These are phyloP conservation scores for Caloboletus firmus DNA, from an alignment of 1,284 basidiomycete species.

Conservation along the genomic window DNA sequence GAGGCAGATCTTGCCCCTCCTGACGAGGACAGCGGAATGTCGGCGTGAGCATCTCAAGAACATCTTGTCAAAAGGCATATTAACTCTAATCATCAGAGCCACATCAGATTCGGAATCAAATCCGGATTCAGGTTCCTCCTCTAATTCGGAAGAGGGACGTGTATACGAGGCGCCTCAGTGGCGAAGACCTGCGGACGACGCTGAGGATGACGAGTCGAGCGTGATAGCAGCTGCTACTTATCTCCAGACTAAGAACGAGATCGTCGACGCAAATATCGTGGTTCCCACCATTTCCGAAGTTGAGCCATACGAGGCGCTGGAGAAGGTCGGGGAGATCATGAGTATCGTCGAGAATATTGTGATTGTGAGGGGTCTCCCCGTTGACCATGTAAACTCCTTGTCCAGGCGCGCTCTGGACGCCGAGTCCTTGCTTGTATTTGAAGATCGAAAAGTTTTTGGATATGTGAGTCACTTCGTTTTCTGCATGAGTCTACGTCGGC, in stretches of 20 bases:
- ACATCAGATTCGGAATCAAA: conserved; percentile 42
- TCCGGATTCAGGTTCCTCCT: conserved; percentile 41
- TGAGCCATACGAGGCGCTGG: conserved; percentile 57
- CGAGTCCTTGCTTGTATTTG: conserved; percentile 84
- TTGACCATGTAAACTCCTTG: conserved; percentile 42
- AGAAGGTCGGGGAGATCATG: conserved; percentile 74
- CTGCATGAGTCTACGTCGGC: neutral
- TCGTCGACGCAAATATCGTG: conserved; percentile 48
- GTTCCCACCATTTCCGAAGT: conserved; percentile 61
- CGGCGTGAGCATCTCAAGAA: conserved; percentile 15
- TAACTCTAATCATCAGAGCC: conserved; percentile 24
- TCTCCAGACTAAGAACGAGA: conserved; percentile 65
- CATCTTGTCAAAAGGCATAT: conserved; percentile 14
- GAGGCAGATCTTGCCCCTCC: conserved; percentile 53
- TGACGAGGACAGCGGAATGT: conserved; percentile 39
- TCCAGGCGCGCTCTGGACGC: conserved; percentile 71
- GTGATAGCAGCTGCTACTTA: conserved; percentile 42
- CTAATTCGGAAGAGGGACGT: conserved; percentile 32
- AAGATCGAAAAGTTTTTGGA: conserved; percentile 80
- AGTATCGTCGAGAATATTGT: conserved; percentile 68
- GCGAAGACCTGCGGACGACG: conserved; percentile 18
- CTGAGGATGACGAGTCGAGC: conserved; percentile 52
- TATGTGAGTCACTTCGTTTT: conserved; percentile 54
- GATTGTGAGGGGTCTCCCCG: conserved; percentile 63
- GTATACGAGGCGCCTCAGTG: conserved; percentile 9